A percentile compares a stretch with the other conserved stretches of the same genome.
Evolutionary conservation across 768 basidiomycete species (phyloP).

Genomic region (Porphyrellus cyaneotinctus): DNA sequence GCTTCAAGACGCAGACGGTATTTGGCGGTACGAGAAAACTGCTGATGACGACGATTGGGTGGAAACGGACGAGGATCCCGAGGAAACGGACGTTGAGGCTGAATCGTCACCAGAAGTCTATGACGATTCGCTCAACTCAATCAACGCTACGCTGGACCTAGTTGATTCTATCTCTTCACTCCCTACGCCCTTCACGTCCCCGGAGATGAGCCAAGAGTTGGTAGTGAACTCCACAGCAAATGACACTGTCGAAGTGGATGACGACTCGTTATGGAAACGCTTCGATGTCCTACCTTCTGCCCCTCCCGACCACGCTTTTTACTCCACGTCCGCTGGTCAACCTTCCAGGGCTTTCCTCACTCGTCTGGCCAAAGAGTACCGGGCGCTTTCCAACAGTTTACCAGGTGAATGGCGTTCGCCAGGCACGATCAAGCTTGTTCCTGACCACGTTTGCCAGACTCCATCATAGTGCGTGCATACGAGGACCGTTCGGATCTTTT

Average conservation of each 20-base stretch:
- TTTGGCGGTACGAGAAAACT: slow-evolving; percentile 30
- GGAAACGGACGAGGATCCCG: slow-evolving; percentile 32
- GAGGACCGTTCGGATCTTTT: slow-evolving; percentile 87
- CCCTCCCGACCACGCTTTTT: slow-evolving; percentile 82
- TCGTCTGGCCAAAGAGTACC: slow-evolving; percentile 81
- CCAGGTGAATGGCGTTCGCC: slow-evolving; percentile 56
- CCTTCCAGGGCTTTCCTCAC: slow-evolving; percentile 71
- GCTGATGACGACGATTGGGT: slow-evolving; percentile 40
- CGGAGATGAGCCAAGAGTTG: slow-evolving; percentile 32
- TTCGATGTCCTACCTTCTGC: slow-evolving; percentile 76
- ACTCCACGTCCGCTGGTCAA: slow-evolving; percentile 52
- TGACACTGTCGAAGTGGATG: slow-evolving; percentile 30
- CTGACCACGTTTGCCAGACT: slow-evolving; percentile 45
- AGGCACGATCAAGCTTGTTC: neutral
- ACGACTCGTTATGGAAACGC: slow-evolving; percentile 62
- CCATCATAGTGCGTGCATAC: slow-evolving; percentile 85
- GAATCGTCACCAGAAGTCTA: slow-evolving; percentile 14
- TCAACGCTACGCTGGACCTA: slow-evolving; percentile 18
- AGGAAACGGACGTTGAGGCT: slow-evolving; percentile 37
- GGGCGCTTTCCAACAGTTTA: slow-evolving; percentile 69
- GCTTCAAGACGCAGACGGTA: slow-evolving; percentile 40
- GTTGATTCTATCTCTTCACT: slow-evolving; percentile 23
- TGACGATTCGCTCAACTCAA: slow-evolving; percentile 16
- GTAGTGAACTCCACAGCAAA: slow-evolving; percentile 26
- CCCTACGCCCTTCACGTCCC: slow-evolving; percentile 30